These are phyloP conservation scores for Aciculoconidium aculeatum DNA, from an alignment of 805 yeast genomes.

Conservation along the genomic window DNA sequence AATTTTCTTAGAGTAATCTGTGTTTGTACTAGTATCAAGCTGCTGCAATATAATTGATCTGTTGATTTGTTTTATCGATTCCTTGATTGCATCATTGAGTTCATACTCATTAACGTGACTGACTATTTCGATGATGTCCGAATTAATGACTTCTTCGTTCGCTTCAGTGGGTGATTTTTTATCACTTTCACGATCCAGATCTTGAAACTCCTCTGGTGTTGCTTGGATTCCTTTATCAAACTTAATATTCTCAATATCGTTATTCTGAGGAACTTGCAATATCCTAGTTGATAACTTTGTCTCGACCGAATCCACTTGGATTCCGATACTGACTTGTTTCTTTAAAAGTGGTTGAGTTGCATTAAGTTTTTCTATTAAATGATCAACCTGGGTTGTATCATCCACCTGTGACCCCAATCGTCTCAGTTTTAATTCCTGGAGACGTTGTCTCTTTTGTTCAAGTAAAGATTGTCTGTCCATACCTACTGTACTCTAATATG, in stretches of 20 bases:
- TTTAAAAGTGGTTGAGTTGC: conserved; percentile 4
- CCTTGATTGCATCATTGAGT: conserved; percentile 16
- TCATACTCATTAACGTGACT: conserved; percentile 13
- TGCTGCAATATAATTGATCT: conserved; percentile 9
- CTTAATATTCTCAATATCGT: conserved; percentile 8
- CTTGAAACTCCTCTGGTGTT: conserved; percentile 3
- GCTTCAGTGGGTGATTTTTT: neutral
- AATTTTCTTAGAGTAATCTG: conserved; percentile 7
- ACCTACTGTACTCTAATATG: no score
- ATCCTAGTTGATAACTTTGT: conserved; percentile 1
- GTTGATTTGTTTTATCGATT: conserved; percentile 19
- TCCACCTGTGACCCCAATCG: conserved; percentile 10
- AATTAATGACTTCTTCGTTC: neutral
- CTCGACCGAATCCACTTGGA: conserved; percentile 19
- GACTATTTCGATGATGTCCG: neutral
- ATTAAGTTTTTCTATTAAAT: conserved; percentile 10
- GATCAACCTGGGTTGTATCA: conserved; percentile 11
- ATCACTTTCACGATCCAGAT: neutral
- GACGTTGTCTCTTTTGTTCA: conserved; percentile 36
- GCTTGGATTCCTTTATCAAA: conserved; percentile 23
- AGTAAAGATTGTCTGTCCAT: conserved; percentile 34
- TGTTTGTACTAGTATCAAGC: conserved; percentile 1
- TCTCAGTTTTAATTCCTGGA: conserved; percentile 20
- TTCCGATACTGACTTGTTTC: conserved; percentile 18
- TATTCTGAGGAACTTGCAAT: neutral